Conservation (phyloP, 768 basidiomycete species). For the Sporobolomyces roseus region DNA sequence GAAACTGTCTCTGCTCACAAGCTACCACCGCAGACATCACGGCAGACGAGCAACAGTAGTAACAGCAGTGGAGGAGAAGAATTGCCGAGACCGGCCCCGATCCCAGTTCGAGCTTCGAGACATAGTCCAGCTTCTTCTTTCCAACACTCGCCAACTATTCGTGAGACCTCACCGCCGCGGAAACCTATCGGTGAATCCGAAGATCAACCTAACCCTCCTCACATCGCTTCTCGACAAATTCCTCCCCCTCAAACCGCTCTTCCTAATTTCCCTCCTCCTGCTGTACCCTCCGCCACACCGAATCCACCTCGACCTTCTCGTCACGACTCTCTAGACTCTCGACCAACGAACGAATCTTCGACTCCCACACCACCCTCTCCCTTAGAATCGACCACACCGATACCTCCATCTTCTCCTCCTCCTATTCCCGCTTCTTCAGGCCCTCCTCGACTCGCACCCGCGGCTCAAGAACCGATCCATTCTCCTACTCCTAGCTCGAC, state of each 20-base stretch:
- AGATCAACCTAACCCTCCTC: not conserved
- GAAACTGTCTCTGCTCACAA: slow-evolving; percentile 3
- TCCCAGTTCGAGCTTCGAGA: not conserved
- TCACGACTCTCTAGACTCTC: not conserved
- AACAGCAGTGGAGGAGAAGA: not conserved
- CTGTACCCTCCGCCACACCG: not conserved
- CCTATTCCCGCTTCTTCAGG: not conserved
- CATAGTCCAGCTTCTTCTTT: slow-evolving; percentile 9
- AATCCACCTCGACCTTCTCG: not conserved
- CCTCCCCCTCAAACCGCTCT: not conserved
- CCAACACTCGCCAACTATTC: slow-evolving; percentile 10
- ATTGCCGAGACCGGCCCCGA: not conserved
- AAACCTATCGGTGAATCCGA: not conserved
- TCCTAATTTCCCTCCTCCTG: not conserved
- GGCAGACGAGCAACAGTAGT: slow-evolving; percentile 2
- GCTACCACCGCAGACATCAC: not conserved
- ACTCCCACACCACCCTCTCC: not conserved
- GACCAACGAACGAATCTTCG: not conserved
- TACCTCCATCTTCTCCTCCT: not conserved
- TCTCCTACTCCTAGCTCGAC: too few species aligned
- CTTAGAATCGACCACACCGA: not conserved
- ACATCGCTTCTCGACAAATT: not conserved
- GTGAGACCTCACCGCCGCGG: not conserved
- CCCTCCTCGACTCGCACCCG: too few species aligned
- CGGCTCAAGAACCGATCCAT: too few species aligned